Base-by-base conservation (phyloP, 306 rosid species). In the Casuarina glauca region DNA sequence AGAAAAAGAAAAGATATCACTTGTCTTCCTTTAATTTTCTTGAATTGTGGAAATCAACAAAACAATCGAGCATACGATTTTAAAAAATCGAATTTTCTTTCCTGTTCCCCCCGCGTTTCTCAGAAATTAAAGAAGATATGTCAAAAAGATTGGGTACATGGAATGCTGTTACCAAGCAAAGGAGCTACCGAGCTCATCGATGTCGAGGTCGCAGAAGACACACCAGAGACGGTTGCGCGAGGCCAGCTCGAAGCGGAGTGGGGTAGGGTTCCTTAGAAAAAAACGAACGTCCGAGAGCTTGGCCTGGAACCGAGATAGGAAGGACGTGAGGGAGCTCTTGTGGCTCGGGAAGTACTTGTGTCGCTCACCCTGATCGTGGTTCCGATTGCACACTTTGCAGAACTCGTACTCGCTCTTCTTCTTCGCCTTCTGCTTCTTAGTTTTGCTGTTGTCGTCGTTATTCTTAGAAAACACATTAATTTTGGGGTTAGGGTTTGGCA, bases 281-380 rank as follows among this genome's bases (percentile, higher is more conserved):
- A 81, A 79, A 70, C 87, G 84, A 60, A 92, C 82, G 42, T 94
- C 89, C 53, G 95, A 74, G 44, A 89, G 82, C 80, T 92, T 95
- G 71, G 82, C 11, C 17, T 82, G 89, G 83, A 94, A 89, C 20
- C 96, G 93, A 50, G 93, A 87, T 38, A 94, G 87, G 86, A 94
- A 90, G 76, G 79, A 11, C 8, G 96, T 83, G 58, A 95, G 97
- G 70, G 95, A 83, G 57, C 81, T 89, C 78, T 84, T 88, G 87
- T 95, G 98, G 85, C 78, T 81, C 9, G 97, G 98, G 39, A 90
- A 89, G 89, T 94, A 90, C 89, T 88, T 94, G 82, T 94, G 98
- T 73, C 90, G 90, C 73, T 80, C 84, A 43, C 97, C 95, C 79
- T 91, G 97, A 69, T 95, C 75, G 77, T 92, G 93, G 73, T 91